Base-by-base conservation (phyloP, 2,329 filamentous ascomycete genomes). In the Westerdykella ornata region DNA sequence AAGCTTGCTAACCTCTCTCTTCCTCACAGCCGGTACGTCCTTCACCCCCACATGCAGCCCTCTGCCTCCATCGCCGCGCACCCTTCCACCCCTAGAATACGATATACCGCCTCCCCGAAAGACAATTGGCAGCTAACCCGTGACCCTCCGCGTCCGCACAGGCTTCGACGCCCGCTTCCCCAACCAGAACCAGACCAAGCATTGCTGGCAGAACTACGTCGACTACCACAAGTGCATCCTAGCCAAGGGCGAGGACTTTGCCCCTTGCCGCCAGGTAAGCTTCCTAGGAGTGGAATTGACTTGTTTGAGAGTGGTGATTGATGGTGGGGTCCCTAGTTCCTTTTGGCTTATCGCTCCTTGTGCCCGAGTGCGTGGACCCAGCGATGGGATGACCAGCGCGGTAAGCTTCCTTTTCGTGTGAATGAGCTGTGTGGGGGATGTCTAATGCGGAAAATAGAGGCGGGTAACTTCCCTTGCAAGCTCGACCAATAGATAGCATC, bases 151-250 rank as follows among this genome's bases (percentile, higher is more conserved):
- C 37, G 39, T 26, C n/a, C 38, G 40, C 52, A 33, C 30, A 96
- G 92, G 92, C 78, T 94, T 94, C 77, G 92, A 98, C 71, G 92
- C 92, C 72, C 90, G 92, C 71, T 98, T 97, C 77, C 92, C 92
- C 67, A 95, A 98, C 79, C 76, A 82, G 78, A 98, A 98, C 78
- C 87, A 92, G 71, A 82, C 89, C 74, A 96, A 96, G 85, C 89
- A 98, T 82, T 98, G 92, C 87, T 98, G 92, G 92, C 94, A 98
- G 73, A 98, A 98, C 81, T 98, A 98, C 75, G 92, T 98, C 76
- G 92, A 98, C 74, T 97, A 98, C 80, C 87, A 98, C 83, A 98
- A 98, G 81, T 98, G 92, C 78, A 88, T 96, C 72, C 77, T 84
- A 68, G 90, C 89, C 74, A 97, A 97, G 81, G 90, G 90, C 72